Evolutionary conservation across 768 basidiomycete genomes (phyloP).

Genomic region (Lactarius psammicola): DNA sequence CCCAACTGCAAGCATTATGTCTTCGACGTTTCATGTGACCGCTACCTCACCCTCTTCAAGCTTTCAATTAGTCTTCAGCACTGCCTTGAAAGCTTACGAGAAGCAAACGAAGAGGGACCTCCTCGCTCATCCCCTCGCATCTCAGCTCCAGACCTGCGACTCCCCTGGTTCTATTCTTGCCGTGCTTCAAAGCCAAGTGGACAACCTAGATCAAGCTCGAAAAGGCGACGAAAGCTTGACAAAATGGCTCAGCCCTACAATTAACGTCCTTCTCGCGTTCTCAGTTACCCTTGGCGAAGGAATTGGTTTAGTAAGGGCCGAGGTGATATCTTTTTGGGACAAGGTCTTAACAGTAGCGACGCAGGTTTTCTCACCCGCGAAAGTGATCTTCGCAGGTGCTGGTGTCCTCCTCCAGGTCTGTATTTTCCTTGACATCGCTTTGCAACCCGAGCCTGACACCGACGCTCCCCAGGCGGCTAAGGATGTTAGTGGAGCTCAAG

Average conservation of each 20-base stretch:
- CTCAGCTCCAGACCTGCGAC: background rate
- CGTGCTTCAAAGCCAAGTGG: background rate
- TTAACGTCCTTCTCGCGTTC: conserved; percentile 7
- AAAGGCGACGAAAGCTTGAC: background rate
- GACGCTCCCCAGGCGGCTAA: background rate
- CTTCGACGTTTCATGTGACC: background rate
- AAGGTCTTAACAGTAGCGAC: no score
- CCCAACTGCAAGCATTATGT: background rate
- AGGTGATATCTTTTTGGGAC: background rate
- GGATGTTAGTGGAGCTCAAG: background rate
- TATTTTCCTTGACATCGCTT: background rate
- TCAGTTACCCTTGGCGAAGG: conserved; percentile 6
- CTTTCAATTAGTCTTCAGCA: background rate
- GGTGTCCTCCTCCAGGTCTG: background rate
- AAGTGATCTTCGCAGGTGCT: conserved; percentile 6
- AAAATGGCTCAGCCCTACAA: background rate
- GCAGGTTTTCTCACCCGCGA: background rate
- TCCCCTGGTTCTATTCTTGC: background rate
- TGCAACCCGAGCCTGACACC: background rate
- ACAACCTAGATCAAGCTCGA: background rate
- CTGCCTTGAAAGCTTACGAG: conserved; percentile 8
- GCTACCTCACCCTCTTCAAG: background rate
- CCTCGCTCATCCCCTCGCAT: conserved; percentile 1
- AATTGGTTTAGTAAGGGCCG: background rate
- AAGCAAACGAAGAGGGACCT: conserved; percentile 1